Conservation (phyloP, 2,329 filamentous ascomycete genomes). For the Fusarium musae region DNA sequence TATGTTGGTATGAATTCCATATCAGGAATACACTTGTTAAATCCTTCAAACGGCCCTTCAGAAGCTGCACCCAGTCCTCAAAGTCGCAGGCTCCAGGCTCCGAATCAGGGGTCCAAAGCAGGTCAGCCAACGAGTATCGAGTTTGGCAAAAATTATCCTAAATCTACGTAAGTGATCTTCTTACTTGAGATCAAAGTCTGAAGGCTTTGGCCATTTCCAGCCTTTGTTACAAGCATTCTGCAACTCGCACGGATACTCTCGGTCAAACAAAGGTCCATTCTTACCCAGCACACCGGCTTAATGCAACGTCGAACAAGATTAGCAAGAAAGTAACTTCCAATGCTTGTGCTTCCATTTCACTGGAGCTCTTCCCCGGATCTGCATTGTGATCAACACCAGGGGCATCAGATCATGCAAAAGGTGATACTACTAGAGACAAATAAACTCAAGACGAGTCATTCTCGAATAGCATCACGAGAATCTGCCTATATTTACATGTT, state of each 20-base stretch:
- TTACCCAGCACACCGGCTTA: neutral
- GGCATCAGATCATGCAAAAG: neutral
- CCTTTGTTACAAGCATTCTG: neutral
- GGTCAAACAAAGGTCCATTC: neutral
- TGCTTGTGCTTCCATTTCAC: neutral
- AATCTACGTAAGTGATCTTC: neutral
- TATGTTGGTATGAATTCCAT: accelerated
- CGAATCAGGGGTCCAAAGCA: neutral
- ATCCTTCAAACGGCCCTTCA: neutral
- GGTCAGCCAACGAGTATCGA: accelerated
- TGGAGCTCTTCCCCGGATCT: constrained; percentile 10
- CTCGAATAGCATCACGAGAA: neutral
- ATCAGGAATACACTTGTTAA: neutral
- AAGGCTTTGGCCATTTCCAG: neutral
- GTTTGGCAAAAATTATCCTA: neutral
- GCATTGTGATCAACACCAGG: neutral
- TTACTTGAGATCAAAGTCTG: neutral
- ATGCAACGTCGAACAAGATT: neutral
- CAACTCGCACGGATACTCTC: neutral
- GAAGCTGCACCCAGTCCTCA: too few species aligned
- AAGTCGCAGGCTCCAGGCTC: neutral
- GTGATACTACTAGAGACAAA: neutral
- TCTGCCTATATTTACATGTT: neutral
- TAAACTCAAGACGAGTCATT: neutral
- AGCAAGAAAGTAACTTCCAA: accelerated